Base-by-base conservation (phyloP, 2,329 filamentous ascomycete species). In the Metarhizium album region DNA sequence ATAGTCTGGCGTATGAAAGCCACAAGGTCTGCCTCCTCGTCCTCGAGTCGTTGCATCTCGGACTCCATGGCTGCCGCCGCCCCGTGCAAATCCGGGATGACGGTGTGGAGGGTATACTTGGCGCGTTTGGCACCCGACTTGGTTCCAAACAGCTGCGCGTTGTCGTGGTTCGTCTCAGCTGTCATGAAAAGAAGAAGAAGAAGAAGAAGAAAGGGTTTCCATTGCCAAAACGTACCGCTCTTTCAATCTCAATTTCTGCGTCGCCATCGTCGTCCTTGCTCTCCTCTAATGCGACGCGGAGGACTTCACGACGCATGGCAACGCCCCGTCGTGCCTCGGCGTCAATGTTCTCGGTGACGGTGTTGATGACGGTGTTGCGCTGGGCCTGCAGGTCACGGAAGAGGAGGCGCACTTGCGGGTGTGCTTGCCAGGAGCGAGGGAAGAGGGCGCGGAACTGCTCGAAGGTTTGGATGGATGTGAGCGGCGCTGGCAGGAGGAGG, bases 321-420 rank as follows among this genome's bases (percentile, higher is more conserved):
- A 75, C 76, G 27, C 83, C 83, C 31, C 75, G 72, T 59, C 75
- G 78, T 46, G 78, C 75, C 64, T 90, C 85, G n/a, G 70, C 68
- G 6, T 75, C 74, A 52, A 90, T 85, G 58, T 80, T 86, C 8
- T 67, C 65, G 60, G 80, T 74, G 14, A 94, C 82, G 3, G 71
- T 65, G 58, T 91, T 86, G 49, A 89, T 76, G 11, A 85, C 72
- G 46, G 76, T 74, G 54, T 83, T 81, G 50, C 89, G 81, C 62
- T 90, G 79, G 53, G 82, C 76, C 60, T 93, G 86, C 2, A 95
- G 75, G 64, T 93, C 86, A 46, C 86, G 81, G 64, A 94, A 95
- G 4, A 95, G 74, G 0, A 75, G 72, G 51, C 81, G 79, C 46
- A 91, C 75, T 51, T 84, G 81, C 0, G 85, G 79, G 45, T 83